These are phyloP conservation scores for Ogataea sp. DNA, from an alignment of 805 yeast genomes.

Conservation along the genomic window DNA sequence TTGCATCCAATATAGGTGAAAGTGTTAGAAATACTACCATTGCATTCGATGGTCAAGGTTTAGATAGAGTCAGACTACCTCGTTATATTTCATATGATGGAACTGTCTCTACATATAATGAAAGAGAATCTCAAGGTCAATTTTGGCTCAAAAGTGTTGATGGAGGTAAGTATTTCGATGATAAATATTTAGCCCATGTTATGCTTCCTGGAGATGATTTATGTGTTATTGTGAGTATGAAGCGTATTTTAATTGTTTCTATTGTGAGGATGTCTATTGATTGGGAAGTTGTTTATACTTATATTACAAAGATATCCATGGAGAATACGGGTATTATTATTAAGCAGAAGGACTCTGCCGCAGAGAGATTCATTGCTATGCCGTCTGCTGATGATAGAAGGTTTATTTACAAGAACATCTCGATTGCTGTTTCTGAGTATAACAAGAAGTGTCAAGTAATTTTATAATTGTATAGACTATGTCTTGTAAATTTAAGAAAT, in stretches of 20 bases:
- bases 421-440: constrained; percentile 72
- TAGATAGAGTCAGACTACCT: constrained; percentile 77
- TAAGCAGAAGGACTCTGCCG: constrained; percentile 34
- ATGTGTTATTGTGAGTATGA: constrained; percentile 69
- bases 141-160: constrained; percentile 79
- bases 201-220: constrained; percentile 74
- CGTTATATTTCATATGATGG: constrained; percentile 66
- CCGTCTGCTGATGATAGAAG: constrained; percentile 56
- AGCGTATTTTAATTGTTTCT: constrained; percentile 58
- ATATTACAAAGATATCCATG: constrained; percentile 61
- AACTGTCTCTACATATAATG: constrained; percentile 64
- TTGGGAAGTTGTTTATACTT: constrained; percentile 66
- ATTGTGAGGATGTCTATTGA: constrained; percentile 50
- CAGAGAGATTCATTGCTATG: constrained; percentile 61
- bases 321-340: constrained; percentile 76
- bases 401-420: constrained; percentile 64
- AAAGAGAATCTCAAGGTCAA: constrained; percentile 90
- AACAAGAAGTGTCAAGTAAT: constrained; percentile 42
- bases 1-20: constrained; percentile 88
- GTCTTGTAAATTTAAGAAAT: not conserved
- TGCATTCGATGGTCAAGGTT: constrained; percentile 70
- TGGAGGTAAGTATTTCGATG: constrained; percentile 70
- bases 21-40: constrained; percentile 92
- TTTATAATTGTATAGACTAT: constrained; percentile 10
- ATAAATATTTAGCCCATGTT: constrained; percentile 78